Conservation (phyloP, 2,329 filamentous ascomycete genomes). For the Paracorniculantispora psalliotae region DNA sequence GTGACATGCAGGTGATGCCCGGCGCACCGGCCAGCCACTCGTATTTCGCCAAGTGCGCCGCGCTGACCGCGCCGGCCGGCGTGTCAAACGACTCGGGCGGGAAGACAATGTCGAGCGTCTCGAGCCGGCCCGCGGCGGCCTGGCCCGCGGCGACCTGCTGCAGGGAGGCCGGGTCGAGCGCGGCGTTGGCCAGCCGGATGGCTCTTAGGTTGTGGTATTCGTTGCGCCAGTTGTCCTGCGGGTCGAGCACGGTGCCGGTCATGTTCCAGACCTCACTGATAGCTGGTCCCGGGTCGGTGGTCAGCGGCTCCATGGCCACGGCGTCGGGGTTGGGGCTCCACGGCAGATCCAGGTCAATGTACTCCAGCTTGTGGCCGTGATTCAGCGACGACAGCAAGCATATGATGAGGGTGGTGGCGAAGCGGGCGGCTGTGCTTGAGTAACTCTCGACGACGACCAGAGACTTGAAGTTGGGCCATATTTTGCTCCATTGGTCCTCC, state of each 20-base stretch:
- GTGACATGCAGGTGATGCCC: conserved; percentile 29
- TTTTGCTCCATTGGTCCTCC: conserved; percentile 17
- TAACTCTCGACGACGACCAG: conserved; percentile 22
- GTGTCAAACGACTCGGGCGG: conserved; percentile 23
- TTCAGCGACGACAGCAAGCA: conserved; percentile 23
- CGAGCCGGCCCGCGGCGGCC: conserved; percentile 25
- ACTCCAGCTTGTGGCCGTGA: conserved; percentile 23
- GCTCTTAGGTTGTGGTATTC: conserved; percentile 10
- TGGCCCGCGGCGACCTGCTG: conserved; percentile 22
- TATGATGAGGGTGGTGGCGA: conserved; percentile 5
- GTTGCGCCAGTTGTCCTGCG: conserved; percentile 4
- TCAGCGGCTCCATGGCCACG: conserved; percentile 6
- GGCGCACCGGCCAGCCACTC: conserved; percentile 31
- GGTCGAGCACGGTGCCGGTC: conserved; percentile 7
- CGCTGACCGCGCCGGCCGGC: conserved; percentile 22
- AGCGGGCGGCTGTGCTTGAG: conserved; percentile 14
- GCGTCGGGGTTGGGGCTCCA: conserved; percentile 14
- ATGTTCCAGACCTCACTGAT: conserved; percentile 11
- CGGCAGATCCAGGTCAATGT: conserved; percentile 28
- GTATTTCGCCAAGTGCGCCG: conserved; percentile 26
- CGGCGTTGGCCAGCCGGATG: conserved; percentile 24
- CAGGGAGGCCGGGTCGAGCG: conserved; percentile 22
- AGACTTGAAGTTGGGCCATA: conserved; percentile 28
- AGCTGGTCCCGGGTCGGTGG: not conserved
- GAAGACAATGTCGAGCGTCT: conserved; percentile 33